Base-by-base conservation (phyloP, 192 early-diverging fungal species). In the Thoreauomyces humboldtii region DNA sequence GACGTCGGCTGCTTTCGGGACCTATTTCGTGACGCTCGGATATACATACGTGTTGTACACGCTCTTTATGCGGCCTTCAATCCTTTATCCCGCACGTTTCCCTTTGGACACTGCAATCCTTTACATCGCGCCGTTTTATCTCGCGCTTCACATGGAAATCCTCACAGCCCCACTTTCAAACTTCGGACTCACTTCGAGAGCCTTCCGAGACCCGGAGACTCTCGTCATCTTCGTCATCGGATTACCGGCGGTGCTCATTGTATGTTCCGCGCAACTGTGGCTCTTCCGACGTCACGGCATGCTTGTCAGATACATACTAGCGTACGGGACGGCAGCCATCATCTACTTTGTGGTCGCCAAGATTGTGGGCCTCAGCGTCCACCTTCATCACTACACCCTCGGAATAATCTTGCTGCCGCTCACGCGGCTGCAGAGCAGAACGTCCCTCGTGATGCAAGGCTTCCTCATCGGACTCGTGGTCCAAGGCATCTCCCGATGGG, bases 101-200 rank as follows among this genome's bases (percentile, higher is more conserved):
- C 73, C 69, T 4, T 24, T 75, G 38, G 73, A 75, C 29, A 37
- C 52, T 4, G 48, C 47, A 28, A n/a, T 71, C 27, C 58, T 75
- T 2, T 44, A 15, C 48, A 57, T 69, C 44, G 28, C 31, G 6
- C 59, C 57, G 14, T 52, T 71, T 33, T 67, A 42, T 36, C 22
- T 75, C 48, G 69, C 64, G n/a, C 60, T 75, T 32, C 69, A 75
- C 43, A 24, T 71, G 21, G 73, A 75, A 27, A 55, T 67, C 63
- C 19, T 70, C 14, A 56, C 69, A 17, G 43, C 47, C 11, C 48
- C 51, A 1, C 50, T 75, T 9, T 24, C 51, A 31, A 67, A 69
- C 28, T 65, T 75, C 44, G 52, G 54, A 22, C 61, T 75, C 27
- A 59, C 61, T 9, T 56, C 68, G 22, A 47, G 64, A 17, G 70